Conservation (phyloP, 768 basidiomycete genomes). For the Phaeotremella skinneri region DNA sequence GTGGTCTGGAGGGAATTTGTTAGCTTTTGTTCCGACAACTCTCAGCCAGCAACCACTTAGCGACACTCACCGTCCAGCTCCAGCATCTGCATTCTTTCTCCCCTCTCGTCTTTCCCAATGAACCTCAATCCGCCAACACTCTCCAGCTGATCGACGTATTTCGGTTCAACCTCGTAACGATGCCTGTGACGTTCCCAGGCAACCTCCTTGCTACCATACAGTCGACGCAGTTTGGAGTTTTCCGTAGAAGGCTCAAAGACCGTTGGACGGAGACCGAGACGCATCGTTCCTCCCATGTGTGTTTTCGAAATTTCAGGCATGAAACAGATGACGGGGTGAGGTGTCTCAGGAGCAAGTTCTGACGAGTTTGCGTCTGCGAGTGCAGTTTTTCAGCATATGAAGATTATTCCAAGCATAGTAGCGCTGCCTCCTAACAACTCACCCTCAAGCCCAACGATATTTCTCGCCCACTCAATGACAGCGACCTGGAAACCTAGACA, state of each 20-base stretch:
- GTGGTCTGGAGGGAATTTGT: slow-evolving; percentile 62
- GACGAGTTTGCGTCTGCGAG: slow-evolving; percentile 72
- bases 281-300: slow-evolving; percentile 99
- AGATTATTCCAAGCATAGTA: neutral
- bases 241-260: slow-evolving; percentile 73
- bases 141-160: slow-evolving; percentile 69
- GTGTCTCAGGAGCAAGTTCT: slow-evolving; percentile 63
- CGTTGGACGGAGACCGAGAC: slow-evolving; percentile 94
- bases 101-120: slow-evolving; percentile 87
- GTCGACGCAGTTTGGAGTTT: slow-evolving; percentile 63
- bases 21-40: neutral
- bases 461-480: slow-evolving; percentile 89
- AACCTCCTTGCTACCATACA: slow-evolving; percentile 76
- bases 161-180: slow-evolving; percentile 92
- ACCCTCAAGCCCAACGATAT: slow-evolving; percentile 72
- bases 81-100: slow-evolving; percentile 94
- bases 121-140: slow-evolving; percentile 68
- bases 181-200: slow-evolving; percentile 98
- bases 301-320: slow-evolving; percentile 99
- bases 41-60: neutral
- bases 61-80: slow-evolving; percentile 76
- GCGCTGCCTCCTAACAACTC: slow-evolving; percentile 29
- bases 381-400: neutral
- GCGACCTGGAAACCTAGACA: slow-evolving; percentile 98
- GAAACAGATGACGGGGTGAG: slow-evolving; percentile 81